Base-by-base conservation (phyloP, 2,329 filamentous ascomycete genomes). In the Epichloe amarillans region DNA sequence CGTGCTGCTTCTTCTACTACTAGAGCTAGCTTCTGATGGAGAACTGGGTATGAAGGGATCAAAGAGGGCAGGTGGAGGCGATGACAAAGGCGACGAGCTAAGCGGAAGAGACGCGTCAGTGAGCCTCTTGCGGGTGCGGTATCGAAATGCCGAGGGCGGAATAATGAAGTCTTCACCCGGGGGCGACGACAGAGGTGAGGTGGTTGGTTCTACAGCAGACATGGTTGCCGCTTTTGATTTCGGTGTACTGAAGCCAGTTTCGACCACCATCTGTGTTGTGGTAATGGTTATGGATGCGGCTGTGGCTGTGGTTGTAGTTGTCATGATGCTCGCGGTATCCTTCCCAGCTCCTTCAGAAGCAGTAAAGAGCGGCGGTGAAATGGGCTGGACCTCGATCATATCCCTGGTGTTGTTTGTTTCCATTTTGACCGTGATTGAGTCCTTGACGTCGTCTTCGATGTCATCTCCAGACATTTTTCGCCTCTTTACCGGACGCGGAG, bases 61-160 rank as follows among this genome's bases (percentile, higher is more conserved):
- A 50, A 76, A 78, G 10, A 76, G 64, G 19, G 69, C 60, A 0
- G 72, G 71, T 1, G 76, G 77, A 0, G 77, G 77, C 1, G 77
- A 80, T 0, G 77, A 80, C 12, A 80, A 65, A 0, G 77, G 77
- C 1, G 77, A 79, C 0, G 77, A 80, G 61, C 67, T 71, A 21
- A 55, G 58, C 2, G 61, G 59, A 30, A 64, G 50, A 3, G 47
- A 51, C 17, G 54, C 53, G 30, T 58, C 55, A 23, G 58, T 45
- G 10, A 62, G 50, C 45, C 57, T 59, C 19, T 55, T 55, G 43
- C 54, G 57, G 39, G 50, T 53, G n/a, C 53, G 55, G 43, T 54
- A 51, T 54, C 55, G 56, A 35, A 63, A 59, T 2, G 52, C 53
- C 1, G 61, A 60, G 4, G 62, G 58, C 2, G 61, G 58, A 4